Base-by-base conservation (phyloP, 164 flowering plant genomes). In the Tetrastigma voinierianum region DNA sequence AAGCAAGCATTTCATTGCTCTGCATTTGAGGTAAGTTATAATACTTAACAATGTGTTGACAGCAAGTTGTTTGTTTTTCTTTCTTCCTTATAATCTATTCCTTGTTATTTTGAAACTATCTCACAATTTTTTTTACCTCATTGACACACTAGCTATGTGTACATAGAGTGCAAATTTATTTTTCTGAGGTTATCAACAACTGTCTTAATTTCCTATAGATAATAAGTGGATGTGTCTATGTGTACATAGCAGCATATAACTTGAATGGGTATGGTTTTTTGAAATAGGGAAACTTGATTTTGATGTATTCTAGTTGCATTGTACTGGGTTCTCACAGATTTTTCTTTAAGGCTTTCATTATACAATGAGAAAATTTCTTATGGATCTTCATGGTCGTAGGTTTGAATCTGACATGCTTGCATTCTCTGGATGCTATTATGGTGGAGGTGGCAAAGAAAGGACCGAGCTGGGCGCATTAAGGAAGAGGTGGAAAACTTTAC, bases 361-460 rank as follows among this genome's bases (percentile, higher is more conserved):
- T 25, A 25, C 40, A 25, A 25, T 25, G 40, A 25, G 40, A 4
- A 25, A 25, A 25, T 25, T 25, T 25, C 40, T 32, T 32, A 32
- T 32, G 40, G 24, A 45, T 13, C 0, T 43, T 25, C 19, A 12
- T 67, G 57, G 40, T 72, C 51, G 19, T 79, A 95, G 99, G 87
- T 96, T 88, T 80, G 99, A 96, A 72, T 90, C 99, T 57, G 98
- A 96, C 76, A 96, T 96, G 98, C 95, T 96, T 64, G 99, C 99
- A 51, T 96, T 96, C 82, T 93, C 99, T 51, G 98, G 99, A 67
- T 96, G 99, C 72, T 79, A 96, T 64, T 96, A 87, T 78, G 99
- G 99, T 52, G 99, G 99, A 15, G 99, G 98, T 62, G 93, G 83
- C 25, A 86, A 86, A 69, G 99, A 96, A 81, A 89, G 73, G 68